Conservation (phyloP, 805 yeast species). For the Grigorovia transvaalensis region DNA sequence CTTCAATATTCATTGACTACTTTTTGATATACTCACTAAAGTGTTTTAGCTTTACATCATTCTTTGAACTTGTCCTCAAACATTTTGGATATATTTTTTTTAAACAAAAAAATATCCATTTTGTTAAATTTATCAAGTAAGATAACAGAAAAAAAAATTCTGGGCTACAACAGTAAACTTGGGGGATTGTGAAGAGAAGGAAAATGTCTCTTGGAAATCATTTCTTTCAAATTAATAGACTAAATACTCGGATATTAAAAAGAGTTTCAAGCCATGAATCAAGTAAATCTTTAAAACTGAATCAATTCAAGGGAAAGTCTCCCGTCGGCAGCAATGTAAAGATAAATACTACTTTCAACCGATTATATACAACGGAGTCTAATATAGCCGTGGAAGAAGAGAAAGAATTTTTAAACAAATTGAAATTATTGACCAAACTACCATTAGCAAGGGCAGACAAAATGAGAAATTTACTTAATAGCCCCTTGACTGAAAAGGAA, state of each 20-base stretch:
- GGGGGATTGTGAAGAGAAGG: too few species aligned
- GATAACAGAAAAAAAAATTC: too few species aligned
- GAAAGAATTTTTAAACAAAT: constrained; percentile 10
- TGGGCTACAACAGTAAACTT: too few species aligned
- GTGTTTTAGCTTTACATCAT: background rate
- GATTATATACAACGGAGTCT: background rate
- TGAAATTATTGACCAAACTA: constrained; percentile 4
- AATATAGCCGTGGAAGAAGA: background rate
- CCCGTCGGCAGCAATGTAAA: background rate
- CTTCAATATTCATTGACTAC: background rate
- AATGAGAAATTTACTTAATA: constrained; percentile 2
- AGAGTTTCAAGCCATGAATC: background rate
- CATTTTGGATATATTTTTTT: background rate
- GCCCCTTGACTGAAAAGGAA: constrained; percentile 16
- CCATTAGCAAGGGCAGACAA: constrained; percentile 1
- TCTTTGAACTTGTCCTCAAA: background rate
- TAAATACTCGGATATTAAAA: background rate
- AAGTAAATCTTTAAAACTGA: too few species aligned
- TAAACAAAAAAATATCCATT: too few species aligned
- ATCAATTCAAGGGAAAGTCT: too few species aligned
- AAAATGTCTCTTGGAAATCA: too few species aligned
- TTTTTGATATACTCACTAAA: background rate
- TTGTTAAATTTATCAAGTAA: too few species aligned
- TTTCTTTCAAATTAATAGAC: too few species aligned
- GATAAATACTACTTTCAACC: background rate